A percentile compares a stretch with the other conserved stretches of the same genome.
Conservation (phyloP, 2,329 filamentous ascomycete species). For the Teratosphaeria gauchensis region DNA sequence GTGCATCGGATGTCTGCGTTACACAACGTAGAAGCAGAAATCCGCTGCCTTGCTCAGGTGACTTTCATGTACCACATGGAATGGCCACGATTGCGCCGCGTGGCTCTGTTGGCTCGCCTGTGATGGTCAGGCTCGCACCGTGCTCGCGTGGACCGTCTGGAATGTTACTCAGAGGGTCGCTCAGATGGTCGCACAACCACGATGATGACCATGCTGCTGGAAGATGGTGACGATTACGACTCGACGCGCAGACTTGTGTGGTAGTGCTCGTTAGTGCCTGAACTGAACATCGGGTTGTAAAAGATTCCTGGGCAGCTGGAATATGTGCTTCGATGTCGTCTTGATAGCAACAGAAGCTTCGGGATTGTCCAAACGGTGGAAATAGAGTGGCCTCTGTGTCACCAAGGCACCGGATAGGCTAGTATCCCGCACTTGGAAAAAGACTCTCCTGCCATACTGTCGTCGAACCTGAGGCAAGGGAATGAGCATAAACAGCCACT, state of each 20-base stretch:
- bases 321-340: no score
- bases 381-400: no score
- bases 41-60: not conserved
- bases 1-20: not conserved
- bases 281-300: not conserved
- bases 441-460: no score
- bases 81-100: not conserved
- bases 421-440: no score
- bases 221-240: not conserved
- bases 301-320: no score
- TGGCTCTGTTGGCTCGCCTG: not conserved
- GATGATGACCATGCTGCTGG: not conserved
- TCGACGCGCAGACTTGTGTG: not conserved
- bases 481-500: no score
- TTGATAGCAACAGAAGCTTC: no score
- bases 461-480: no score
- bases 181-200: not conserved
- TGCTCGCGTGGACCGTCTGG: not conserved
- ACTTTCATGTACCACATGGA: not conserved
- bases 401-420: no score
- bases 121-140: not conserved
- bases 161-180: not conserved
- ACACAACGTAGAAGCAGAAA: not conserved
- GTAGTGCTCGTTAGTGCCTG: not conserved
- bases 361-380: no score